Conservation (phyloP, 2,329 filamentous ascomycete genomes). For the Thermomyces lanuginosus region DNA sequence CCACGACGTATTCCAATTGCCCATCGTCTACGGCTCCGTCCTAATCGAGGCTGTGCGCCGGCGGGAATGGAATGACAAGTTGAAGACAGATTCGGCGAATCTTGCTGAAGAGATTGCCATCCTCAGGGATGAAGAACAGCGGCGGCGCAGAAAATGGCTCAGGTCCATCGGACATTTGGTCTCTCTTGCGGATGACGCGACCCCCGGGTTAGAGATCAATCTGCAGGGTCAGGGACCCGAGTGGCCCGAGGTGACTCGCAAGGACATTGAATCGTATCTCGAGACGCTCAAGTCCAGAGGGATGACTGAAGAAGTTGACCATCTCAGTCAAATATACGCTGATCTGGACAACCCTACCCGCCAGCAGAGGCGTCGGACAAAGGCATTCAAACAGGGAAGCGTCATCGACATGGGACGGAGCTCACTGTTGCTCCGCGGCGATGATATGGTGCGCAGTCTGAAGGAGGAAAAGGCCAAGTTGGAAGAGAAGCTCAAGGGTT, state of each 20-base stretch:
- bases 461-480: conserved; percentile 66
- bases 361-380: conserved; percentile 71
- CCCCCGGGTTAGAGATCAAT: conserved; percentile 70
- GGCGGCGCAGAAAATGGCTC: conserved; percentile 76
- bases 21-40: conserved; percentile 78
- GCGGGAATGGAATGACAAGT: conserved; percentile 81
- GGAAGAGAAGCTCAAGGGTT: conserved; percentile 60
- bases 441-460: conserved; percentile 61
- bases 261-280: conserved; percentile 62
- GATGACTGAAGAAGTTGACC: conserved; percentile 49
- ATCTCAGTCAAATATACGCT: conserved; percentile 58
- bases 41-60: conserved; percentile 71
- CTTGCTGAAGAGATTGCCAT: conserved; percentile 84
- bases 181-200: conserved; percentile 47
- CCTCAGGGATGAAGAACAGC: conserved; percentile 83
- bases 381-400: conserved; percentile 92
- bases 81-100: conserved; percentile 70
- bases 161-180: conserved; percentile 66
- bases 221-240: conserved; percentile 60
- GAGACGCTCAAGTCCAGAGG: conserved; percentile 48
- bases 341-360: conserved; percentile 70
- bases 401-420: conserved; percentile 85
- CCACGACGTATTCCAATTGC: conserved; percentile 63
- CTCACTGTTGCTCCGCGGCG: conserved; percentile 69
- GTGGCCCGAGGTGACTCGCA: conserved; percentile 63